Evolutionary conservation across 129 eudicot genomes (phyloP).

Genomic region (Chrysanthemum lavandulifolium): DNA sequence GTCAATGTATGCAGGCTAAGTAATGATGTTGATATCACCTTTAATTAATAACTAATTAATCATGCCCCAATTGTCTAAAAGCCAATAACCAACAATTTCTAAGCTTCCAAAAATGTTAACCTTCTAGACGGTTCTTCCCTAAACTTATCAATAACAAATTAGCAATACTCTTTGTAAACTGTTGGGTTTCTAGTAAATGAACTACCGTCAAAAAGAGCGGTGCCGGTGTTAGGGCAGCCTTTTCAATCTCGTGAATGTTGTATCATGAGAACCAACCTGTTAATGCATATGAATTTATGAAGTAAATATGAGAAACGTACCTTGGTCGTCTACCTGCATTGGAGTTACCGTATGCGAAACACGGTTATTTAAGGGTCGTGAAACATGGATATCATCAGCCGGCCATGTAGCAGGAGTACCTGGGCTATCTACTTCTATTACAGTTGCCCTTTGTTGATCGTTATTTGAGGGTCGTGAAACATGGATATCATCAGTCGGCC

Average conservation of each 20-base stretch:
- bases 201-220: constrained; percentile 67
- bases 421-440: background rate
- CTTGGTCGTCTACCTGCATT: constrained; percentile 44
- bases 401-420: constrained; percentile 92
- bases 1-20: background rate
- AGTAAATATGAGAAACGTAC: constrained; percentile 32
- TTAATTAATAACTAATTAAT: too few relatives aligned
- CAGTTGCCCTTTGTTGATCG: too few relatives aligned
- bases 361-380: constrained; percentile 29
- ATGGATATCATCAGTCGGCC: constrained; percentile 44
- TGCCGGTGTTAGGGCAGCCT: constrained; percentile 46
- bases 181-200: constrained; percentile 78
- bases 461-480: constrained; percentile 22
- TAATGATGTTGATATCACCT: background rate
- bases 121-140: constrained; percentile 75
- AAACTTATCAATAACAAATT: constrained; percentile 77
- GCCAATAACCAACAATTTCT: too few relatives aligned
- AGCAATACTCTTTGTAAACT: constrained; percentile 83
- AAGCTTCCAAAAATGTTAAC: too few relatives aligned
- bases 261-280: constrained; percentile 89
- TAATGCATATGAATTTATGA: background rate
- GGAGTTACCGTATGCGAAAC: constrained; percentile 30
- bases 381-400: constrained; percentile 28
- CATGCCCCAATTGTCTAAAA: too few relatives aligned
- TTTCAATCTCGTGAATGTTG: constrained; percentile 77